These are phyloP conservation scores for Blumeriella jaapii DNA, from an alignment of 2,329 filamentous ascomycete species.

Conservation along the genomic window DNA sequence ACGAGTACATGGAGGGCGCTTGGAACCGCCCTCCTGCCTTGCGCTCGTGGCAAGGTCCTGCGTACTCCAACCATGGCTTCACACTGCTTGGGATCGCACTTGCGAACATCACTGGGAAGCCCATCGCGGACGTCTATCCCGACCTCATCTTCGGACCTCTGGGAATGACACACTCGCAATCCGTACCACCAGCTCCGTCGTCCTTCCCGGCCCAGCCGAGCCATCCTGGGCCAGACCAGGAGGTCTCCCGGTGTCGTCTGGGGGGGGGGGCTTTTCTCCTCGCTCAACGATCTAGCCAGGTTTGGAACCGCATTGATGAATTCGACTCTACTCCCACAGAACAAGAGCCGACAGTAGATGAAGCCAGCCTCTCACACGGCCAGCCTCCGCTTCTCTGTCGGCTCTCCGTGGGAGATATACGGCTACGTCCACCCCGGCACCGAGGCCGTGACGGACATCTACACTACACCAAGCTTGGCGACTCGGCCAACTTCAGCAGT, in stretches of 20 bases:
- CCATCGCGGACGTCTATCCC: not conserved
- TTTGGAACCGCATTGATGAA: constrained; percentile 8
- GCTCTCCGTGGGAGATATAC: constrained; percentile 13
- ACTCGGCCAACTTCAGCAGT: constrained; percentile 5
- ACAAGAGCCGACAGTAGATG: constrained; percentile 10
- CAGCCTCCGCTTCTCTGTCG: constrained; percentile 3
- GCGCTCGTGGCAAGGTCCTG: constrained; percentile 2
- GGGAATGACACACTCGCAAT: constrained; percentile 2
- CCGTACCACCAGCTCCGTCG: not conserved
- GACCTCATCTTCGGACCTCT: constrained; percentile 1
- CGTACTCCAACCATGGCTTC: constrained; percentile 5
- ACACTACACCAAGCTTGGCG: constrained; percentile 10
- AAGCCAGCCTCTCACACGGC: constrained; percentile 11
- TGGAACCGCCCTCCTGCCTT: not conserved
- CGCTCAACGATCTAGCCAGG: constrained; percentile 2
- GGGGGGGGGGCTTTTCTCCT: constrained; percentile 3
- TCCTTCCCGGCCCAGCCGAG: not conserved
- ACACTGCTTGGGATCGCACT: constrained; percentile 5
- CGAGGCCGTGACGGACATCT: constrained; percentile 8
- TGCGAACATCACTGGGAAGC: constrained; percentile 5
- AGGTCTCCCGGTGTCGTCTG: not conserved
- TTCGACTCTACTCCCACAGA: constrained; percentile 6
- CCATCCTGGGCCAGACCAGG: not conserved
- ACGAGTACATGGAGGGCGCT: not conserved
- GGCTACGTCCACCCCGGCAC: constrained; percentile 3